Evolutionary conservation across 441 rosid genomes (phyloP).

Genomic region (Populus hybrid): DNA sequence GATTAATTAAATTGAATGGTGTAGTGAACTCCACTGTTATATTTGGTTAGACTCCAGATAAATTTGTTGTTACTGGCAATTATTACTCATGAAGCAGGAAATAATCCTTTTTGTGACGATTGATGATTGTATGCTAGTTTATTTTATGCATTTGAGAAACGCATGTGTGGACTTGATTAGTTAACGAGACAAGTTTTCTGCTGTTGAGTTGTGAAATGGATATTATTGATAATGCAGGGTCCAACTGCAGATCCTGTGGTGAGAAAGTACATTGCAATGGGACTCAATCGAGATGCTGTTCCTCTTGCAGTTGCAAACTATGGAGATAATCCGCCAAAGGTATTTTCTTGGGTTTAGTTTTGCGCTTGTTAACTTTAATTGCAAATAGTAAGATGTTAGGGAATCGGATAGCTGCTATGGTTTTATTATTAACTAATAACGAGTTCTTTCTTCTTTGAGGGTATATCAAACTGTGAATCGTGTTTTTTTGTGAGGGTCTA

Average conservation of each 20-base stretch:
- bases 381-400: not conserved
- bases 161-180: not conserved
- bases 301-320: constrained; percentile 74
- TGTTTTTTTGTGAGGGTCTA: not conserved
- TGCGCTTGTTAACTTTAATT: not conserved
- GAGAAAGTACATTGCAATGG: constrained; percentile 68
- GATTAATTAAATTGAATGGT: not conserved
- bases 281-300: constrained; percentile 75
- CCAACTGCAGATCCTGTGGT: constrained; percentile 53
- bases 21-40: not conserved
- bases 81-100: not conserved
- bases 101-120: not conserved
- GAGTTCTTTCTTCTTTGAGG: not conserved
- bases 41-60: not conserved
- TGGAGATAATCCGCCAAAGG: constrained; percentile 88
- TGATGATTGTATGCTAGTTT: not conserved
- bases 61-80: not conserved
- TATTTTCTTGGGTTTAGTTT: constrained; percentile 15
- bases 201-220: not conserved
- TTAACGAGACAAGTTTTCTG: not conserved
- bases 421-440: not conserved
- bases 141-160: not conserved
- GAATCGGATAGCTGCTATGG: not conserved
- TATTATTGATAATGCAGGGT: constrained; percentile 43
- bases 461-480: not conserved